Evolutionary conservation across 176 grass and related monocot species (phyloP).

Genomic region (Phyllostachys edulis): DNA sequence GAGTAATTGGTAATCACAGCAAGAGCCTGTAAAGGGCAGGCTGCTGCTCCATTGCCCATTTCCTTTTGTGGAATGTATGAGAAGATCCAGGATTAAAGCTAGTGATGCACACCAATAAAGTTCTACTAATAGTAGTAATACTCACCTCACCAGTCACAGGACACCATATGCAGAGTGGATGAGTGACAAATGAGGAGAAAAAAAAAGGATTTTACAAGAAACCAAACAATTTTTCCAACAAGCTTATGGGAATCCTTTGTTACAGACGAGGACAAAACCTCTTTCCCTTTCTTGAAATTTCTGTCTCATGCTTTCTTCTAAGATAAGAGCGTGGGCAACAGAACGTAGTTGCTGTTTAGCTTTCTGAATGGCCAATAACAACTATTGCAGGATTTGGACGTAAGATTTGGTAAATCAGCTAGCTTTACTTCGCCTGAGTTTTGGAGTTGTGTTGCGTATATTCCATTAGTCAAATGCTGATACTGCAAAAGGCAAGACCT

Average conservation of each 20-base stretch:
- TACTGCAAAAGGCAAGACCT: slow-evolving; percentile 15
- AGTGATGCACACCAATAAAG: background rate
- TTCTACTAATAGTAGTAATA: background rate
- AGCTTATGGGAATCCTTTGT: background rate
- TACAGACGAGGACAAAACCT: background rate
- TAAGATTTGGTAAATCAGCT: background rate
- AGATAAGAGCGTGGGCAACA: background rate
- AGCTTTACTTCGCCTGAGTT: background rate
- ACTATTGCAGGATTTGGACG: background rate
- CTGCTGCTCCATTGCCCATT: background rate
- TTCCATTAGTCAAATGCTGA: slow-evolving; percentile 33
- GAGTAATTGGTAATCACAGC: slow-evolving; percentile 27
- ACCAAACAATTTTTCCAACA: background rate
- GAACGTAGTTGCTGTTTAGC: background rate
- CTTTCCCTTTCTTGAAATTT: background rate
- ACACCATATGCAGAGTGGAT: background rate
- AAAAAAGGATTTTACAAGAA: background rate
- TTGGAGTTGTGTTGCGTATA: background rate
- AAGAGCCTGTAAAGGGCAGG: background rate
- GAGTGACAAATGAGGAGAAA: background rate
- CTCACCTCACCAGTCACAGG: background rate
- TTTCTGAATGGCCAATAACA: background rate
- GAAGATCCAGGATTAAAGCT: too few relatives aligned
- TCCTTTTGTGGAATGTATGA: slow-evolving; percentile 18
- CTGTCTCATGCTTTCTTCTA: background rate